phyloP scores from a whole-genome alignment of 768 basidiomycete genomes.

The Auriscalpium microsporum region DNA sequence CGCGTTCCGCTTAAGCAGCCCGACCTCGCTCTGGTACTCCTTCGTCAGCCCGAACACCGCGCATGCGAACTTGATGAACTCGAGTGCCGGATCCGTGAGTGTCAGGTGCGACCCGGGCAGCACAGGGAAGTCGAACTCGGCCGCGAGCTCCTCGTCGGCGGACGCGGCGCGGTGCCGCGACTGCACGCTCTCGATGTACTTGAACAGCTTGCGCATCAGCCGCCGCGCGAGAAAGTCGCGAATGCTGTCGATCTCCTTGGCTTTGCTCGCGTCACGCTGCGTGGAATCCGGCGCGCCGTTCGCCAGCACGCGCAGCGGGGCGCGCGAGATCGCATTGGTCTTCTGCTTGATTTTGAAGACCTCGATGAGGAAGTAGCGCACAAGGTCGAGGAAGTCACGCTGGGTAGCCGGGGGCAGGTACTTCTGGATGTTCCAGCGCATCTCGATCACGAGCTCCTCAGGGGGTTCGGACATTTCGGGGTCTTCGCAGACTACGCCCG shows the following conservation, averaged over 20 bases:
- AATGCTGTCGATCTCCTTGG: slow-evolving; percentile 58
- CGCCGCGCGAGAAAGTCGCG: slow-evolving; percentile 71
- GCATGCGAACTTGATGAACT: slow-evolving; percentile 82
- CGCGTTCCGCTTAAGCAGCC: slow-evolving; percentile 79
- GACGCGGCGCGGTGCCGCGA: slow-evolving; percentile 53
- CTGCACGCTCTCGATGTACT: slow-evolving; percentile 53
- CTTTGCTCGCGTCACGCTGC: slow-evolving; percentile 58
- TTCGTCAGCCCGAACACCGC: slow-evolving; percentile 72
- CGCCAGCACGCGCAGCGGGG: slow-evolving; percentile 66
- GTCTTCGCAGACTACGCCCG: slow-evolving; percentile 80
- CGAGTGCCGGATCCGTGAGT: slow-evolving; percentile 72
- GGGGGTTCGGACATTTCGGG: slow-evolving; percentile 62
- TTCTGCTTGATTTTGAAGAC: slow-evolving; percentile 69
- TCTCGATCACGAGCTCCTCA: slow-evolving; percentile 62
- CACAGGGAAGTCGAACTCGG: slow-evolving; percentile 70
- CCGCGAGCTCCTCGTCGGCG: slow-evolving; percentile 42
- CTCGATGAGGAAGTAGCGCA: slow-evolving; percentile 82
- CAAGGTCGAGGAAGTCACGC: slow-evolving; percentile 57
- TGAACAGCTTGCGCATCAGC: slow-evolving; percentile 75
- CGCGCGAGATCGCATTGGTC: slow-evolving; percentile 48
- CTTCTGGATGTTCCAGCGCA: slow-evolving; percentile 87
- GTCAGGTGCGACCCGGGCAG: slow-evolving; percentile 82
- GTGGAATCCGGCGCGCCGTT: slow-evolving; percentile 55
- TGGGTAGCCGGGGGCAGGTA: slow-evolving; percentile 86
- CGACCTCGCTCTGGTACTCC: slow-evolving; percentile 82